These are phyloP conservation scores for Penicillium griseofulvum DNA, from an alignment of 2,329 filamentous ascomycete genomes.

Conservation along the genomic window DNA sequence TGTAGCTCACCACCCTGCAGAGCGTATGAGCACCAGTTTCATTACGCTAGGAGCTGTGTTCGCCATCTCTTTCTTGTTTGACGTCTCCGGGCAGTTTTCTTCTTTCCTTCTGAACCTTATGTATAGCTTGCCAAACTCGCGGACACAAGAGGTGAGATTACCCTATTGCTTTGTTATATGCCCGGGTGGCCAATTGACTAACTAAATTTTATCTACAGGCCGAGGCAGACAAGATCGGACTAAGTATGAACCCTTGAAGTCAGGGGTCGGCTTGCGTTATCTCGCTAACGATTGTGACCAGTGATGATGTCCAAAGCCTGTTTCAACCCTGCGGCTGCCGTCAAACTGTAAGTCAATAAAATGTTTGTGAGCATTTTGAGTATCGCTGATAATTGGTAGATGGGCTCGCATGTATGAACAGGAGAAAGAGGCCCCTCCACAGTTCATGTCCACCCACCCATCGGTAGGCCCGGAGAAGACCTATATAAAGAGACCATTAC, in stretches of 20 bases:
- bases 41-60: slow-evolving; percentile 32
- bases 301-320: slow-evolving; percentile 64
- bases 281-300: slow-evolving; percentile 22
- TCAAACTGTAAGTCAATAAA: slow-evolving; percentile 44
- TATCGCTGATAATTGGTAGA: slow-evolving; percentile 22
- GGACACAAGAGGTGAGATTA: slow-evolving; percentile 53
- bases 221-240: slow-evolving; percentile 62
- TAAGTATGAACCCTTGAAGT: slow-evolving; percentile 38
- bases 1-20: slow-evolving; percentile 56
- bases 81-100: slow-evolving; percentile 39
- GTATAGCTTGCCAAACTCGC: slow-evolving; percentile 54
- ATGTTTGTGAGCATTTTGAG: not conserved
- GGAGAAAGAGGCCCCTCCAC: slow-evolving; percentile 48
- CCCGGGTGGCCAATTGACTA: not conserved
- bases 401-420: slow-evolving; percentile 53
- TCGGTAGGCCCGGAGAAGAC: slow-evolving; percentile 33
- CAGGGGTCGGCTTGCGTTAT: not conserved
- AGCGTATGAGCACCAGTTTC: slow-evolving; percentile 51
- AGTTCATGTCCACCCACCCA: slow-evolving; percentile 62
- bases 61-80: slow-evolving; percentile 35
- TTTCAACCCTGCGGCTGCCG: slow-evolving; percentile 57
- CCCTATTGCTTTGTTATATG: not conserved
- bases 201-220: slow-evolving; percentile 32
- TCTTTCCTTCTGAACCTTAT: slow-evolving; percentile 49
- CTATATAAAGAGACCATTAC: not conserved